Evolutionary conservation across 2,329 filamentous ascomycete species (phyloP).

Genomic region (Sordariomycetes sp.): DNA sequence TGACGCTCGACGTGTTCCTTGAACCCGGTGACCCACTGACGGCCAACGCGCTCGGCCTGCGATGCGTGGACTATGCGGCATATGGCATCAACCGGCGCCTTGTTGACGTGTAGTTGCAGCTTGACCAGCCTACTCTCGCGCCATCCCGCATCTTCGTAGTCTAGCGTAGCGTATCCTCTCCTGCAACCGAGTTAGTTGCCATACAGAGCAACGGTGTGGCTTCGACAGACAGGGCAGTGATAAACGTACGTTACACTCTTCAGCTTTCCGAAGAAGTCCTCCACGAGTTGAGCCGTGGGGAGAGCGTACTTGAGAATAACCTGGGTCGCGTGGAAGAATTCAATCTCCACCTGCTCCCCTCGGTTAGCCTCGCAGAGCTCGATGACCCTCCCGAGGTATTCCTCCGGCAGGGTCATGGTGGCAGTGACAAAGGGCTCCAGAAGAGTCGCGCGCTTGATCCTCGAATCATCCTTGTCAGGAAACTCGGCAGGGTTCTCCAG

Average conservation of each 20-base stretch:
- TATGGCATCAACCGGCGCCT: conserved; percentile 83
- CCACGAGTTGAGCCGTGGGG: conserved; percentile 79
- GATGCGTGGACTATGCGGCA: conserved; percentile 77
- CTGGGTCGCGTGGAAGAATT: conserved; percentile 84
- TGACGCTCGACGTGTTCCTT: conserved; percentile 93
- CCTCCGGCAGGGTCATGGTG: conserved; percentile 83
- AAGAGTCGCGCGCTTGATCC: conserved; percentile 27
- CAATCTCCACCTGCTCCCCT: conserved; percentile 74
- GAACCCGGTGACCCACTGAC: conserved; percentile 88
- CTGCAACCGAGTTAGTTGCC: conserved; percentile 11
- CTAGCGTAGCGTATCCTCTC: conserved; percentile 89
- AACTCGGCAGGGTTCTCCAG: conserved; percentile 83
- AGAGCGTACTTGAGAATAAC: conserved; percentile 91
- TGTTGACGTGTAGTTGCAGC: conserved; percentile 87
- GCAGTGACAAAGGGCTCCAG: conserved; percentile 53
- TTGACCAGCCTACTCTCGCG: conserved; percentile 69
- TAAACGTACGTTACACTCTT: conserved; percentile 61
- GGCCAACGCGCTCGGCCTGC: conserved; percentile 68
- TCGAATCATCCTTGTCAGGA: conserved; percentile 49
- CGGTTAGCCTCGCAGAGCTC: conserved; percentile 87
- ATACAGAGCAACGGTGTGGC: not conserved
- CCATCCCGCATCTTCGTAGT: conserved; percentile 94
- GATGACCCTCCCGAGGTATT: conserved; percentile 88
- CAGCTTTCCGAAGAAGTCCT: conserved; percentile 93
- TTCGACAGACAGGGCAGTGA: not conserved